Evolutionary conservation across 2,329 filamentous ascomycete species (phyloP).

Genomic region (Cucurbitaria berberidis): DNA sequence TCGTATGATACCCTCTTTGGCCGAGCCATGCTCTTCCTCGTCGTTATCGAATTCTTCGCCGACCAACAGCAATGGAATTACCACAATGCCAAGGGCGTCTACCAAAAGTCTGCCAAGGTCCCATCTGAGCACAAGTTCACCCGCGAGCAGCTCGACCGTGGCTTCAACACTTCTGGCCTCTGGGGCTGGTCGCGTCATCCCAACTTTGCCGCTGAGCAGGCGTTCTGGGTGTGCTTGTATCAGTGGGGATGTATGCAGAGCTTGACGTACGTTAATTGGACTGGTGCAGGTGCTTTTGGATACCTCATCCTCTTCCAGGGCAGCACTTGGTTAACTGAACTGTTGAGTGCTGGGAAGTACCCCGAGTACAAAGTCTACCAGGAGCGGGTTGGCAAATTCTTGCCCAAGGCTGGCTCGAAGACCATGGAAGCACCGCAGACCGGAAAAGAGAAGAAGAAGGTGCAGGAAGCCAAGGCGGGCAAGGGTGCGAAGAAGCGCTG

Average conservation of each 20-base stretch:
- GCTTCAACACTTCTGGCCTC: slow-evolving; percentile 83
- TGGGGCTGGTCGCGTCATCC: slow-evolving; percentile 91
- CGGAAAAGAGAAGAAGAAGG: slow-evolving; percentile 28
- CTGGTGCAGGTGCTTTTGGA: slow-evolving; percentile 69
- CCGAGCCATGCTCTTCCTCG: slow-evolving; percentile 60
- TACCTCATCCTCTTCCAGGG: slow-evolving; percentile 86
- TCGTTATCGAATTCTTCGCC: slow-evolving; percentile 76
- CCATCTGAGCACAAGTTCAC: slow-evolving; percentile 66
- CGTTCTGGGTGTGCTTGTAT: slow-evolving; percentile 87
- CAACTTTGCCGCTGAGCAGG: slow-evolving; percentile 92
- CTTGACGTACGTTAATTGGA: slow-evolving; percentile 77
- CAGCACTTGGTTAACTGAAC: slow-evolving; percentile 87
- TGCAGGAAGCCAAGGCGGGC: slow-evolving; percentile 25
- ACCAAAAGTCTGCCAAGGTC: slow-evolving; percentile 74
- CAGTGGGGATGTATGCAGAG: slow-evolving; percentile 83
- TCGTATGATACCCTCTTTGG: slow-evolving; percentile 65
- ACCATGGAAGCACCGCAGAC: slow-evolving; percentile 37
- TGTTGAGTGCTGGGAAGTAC: slow-evolving; percentile 82
- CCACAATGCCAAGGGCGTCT: slow-evolving; percentile 79
- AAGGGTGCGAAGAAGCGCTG: slow-evolving; percentile 23
- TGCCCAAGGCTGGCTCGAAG: slow-evolving; percentile 63
- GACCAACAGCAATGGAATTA: slow-evolving; percentile 95
- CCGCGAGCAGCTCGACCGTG: slow-evolving; percentile 82
- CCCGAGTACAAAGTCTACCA: slow-evolving; percentile 87
- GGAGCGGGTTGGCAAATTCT: slow-evolving; percentile 78